These are phyloP conservation scores for Yamadazyma endophytica DNA, from an alignment of 805 yeast species.

Conservation along the genomic window DNA sequence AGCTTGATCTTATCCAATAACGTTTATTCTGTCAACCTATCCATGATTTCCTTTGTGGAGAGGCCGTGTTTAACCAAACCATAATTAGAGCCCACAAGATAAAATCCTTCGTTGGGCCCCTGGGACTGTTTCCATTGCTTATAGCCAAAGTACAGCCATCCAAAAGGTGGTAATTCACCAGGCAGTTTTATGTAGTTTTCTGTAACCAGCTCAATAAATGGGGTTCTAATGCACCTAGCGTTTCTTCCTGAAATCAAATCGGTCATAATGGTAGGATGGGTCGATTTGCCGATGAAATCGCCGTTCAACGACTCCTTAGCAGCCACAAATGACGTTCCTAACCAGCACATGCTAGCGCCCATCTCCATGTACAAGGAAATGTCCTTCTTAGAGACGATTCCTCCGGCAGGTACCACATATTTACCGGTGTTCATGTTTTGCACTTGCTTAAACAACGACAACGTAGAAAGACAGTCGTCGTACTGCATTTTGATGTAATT, in stretches of 20 bases:
- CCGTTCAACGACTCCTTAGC: constrained; percentile 24
- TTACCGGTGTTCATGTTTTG: constrained; percentile 9
- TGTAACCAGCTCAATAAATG: constrained; percentile 24
- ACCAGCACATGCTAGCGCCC: constrained; percentile 53
- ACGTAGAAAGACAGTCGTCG: constrained; percentile 36
- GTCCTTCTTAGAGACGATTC: constrained; percentile 34
- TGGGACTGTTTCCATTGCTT: constrained; percentile 16
- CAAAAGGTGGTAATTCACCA: constrained; percentile 29
- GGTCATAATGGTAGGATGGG: constrained; percentile 25
- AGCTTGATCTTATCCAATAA: too few relatives aligned
- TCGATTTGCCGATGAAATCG: constrained; percentile 12
- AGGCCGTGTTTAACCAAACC: constrained; percentile 16
- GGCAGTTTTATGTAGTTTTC: constrained; percentile 4
- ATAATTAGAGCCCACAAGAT: constrained; percentile 34
- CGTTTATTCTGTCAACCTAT: constrained; percentile 18
- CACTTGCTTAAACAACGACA: constrained; percentile 20
- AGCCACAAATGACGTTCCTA: constrained; percentile 50
- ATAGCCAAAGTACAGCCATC: constrained; percentile 29
- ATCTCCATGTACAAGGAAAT: constrained; percentile 24
- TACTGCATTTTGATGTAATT: constrained; percentile 23
- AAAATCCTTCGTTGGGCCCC: constrained; percentile 20
- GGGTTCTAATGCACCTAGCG: constrained; percentile 35
- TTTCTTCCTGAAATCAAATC: constrained; percentile 33
- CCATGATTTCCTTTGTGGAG: constrained; percentile 19
- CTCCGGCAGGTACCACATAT: constrained; percentile 50